These are phyloP conservation scores for Mercurialis annua DNA, from an alignment of 345 rosid species.

Conservation along the genomic window DNA sequence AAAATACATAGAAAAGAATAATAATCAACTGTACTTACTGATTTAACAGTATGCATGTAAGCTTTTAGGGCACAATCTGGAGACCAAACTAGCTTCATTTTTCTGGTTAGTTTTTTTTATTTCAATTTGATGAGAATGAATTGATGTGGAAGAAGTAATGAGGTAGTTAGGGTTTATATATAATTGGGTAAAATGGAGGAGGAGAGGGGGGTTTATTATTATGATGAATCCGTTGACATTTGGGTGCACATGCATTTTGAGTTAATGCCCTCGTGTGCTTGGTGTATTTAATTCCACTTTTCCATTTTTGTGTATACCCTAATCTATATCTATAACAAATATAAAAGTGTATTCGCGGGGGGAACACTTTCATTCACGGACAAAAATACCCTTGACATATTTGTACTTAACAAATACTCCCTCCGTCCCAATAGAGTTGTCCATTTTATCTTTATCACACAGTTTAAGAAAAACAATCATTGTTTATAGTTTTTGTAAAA, in stretches of 20 bases:
- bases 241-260: background rate
- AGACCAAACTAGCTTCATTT: slow-evolving; percentile 83
- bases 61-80: slow-evolving; percentile 78
- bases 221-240: slow-evolving; percentile 7
- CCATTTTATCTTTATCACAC: too few species aligned
- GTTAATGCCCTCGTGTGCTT: slow-evolving; percentile 11
- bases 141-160: background rate
- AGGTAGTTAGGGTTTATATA: background rate
- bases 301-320: too few species aligned
- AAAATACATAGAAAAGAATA: background rate
- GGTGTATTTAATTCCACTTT: too few species aligned
- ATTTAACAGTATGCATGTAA: slow-evolving; percentile 59
- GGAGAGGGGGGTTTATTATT: background rate
- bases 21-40: slow-evolving; percentile 28
- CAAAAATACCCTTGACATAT: too few species aligned
- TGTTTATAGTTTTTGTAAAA: too few species aligned
- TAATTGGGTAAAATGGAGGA: background rate
- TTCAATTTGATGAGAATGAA: background rate
- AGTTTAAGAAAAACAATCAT: too few species aligned
- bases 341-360: too few species aligned
- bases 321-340: too few species aligned
- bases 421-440: too few species aligned
- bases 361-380: too few species aligned
- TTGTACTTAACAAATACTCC: too few species aligned
- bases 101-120: too few species aligned